These are phyloP conservation scores for Ziziphus jujuba DNA, from an alignment of 306 rosid species.

Conservation along the genomic window DNA sequence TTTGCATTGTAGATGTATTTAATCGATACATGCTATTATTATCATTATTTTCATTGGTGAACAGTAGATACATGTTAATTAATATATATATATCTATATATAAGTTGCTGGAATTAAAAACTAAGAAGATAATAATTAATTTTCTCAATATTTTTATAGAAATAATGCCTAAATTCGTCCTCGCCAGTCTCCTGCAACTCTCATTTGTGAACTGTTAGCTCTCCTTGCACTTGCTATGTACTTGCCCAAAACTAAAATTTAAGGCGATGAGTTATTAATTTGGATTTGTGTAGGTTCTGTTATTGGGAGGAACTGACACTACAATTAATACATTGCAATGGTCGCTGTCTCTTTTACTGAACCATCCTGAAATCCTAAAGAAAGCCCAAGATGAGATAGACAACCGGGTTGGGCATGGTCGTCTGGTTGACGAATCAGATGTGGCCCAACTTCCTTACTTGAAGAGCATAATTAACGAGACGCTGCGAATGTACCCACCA, in stretches of 20 bases:
- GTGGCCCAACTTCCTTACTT: constrained; percentile 27
- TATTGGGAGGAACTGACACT: constrained; percentile 35
- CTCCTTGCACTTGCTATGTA: too few species aligned
- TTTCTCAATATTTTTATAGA: too few species aligned
- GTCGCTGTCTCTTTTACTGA: constrained; percentile 32
- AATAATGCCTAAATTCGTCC: too few species aligned
- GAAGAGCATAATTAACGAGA: constrained; percentile 28
- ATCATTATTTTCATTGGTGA: too few species aligned
- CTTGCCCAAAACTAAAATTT: not conserved
- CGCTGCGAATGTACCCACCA: constrained; percentile 42
- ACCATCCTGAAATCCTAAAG: constrained; percentile 25
- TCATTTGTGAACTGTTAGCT: too few species aligned
- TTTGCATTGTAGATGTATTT: too few species aligned
- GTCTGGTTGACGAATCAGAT: constrained; percentile 33
- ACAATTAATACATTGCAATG: constrained; percentile 35
- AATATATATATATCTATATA: too few species aligned
- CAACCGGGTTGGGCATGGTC: not conserved
- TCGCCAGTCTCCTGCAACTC: too few species aligned
- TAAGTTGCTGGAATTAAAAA: too few species aligned
- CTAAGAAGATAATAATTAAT: too few species aligned
- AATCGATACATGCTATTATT: too few species aligned
- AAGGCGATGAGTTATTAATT: not conserved
- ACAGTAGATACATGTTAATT: too few species aligned
- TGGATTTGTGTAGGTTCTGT: not conserved
- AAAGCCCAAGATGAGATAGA: constrained; percentile 26